phyloP scores from a whole-genome alignment of 345 rosid species.

The Syzygium aromaticum region DNA sequence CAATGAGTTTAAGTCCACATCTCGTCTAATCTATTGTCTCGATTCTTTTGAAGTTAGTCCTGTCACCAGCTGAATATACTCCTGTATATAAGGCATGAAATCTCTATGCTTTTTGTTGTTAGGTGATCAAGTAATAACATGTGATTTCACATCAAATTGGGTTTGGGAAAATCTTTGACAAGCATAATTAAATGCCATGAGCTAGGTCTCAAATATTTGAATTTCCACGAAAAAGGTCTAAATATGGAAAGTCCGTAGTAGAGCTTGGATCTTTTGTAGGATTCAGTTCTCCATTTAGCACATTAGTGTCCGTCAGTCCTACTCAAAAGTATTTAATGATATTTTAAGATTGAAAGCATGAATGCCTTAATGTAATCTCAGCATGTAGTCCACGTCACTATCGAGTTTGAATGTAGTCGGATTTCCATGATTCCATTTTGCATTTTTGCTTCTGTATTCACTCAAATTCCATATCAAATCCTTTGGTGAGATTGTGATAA shows the following conservation, averaged over 20 bases:
- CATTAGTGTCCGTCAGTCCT: not conserved
- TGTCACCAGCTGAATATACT: not conserved
- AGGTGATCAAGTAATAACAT: not conserved
- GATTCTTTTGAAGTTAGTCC: not conserved
- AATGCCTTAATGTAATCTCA: not conserved
- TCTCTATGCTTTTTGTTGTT: not conserved
- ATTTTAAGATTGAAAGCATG: not conserved
- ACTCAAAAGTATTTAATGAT: not conserved
- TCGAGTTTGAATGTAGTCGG: not conserved
- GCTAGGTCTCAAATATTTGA: not conserved
- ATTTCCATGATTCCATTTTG: not conserved
- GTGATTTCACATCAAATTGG: not conserved
- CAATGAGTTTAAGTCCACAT: not conserved
- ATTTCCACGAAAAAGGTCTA: not conserved
- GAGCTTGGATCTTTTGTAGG: not conserved
- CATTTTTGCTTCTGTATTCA: not conserved
- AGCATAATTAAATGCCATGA: not conserved
- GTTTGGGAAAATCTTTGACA: not conserved
- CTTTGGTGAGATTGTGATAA: not conserved
- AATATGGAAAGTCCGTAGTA: not conserved
- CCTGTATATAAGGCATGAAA: not conserved
- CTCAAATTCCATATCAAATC: not conserved
- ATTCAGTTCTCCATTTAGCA: not conserved
- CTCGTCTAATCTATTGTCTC: not conserved
- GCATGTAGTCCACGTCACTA: not conserved